Percentiles rank a stretch among this genome's conserved stretches.
phyloP scores from a whole-genome alignment of 257 asterid genomes.

The Nyctanthes arbortristis region DNA sequence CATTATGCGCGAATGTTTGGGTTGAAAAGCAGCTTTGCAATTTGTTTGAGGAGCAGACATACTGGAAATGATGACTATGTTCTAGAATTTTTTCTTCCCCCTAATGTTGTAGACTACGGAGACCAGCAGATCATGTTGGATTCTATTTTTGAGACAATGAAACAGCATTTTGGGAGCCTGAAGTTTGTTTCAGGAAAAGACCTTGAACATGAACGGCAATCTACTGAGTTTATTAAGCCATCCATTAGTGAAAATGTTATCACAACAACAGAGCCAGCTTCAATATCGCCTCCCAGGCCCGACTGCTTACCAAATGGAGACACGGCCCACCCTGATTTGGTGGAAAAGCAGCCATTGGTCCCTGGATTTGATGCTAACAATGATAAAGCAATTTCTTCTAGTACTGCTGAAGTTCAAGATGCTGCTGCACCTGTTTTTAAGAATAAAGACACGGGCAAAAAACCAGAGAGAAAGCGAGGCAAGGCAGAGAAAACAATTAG shows the following conservation, averaged over 20 bases:
- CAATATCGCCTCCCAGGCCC: slow-evolving; percentile 44
- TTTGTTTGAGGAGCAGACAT: slow-evolving; percentile 69
- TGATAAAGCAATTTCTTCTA: slow-evolving; percentile 32
- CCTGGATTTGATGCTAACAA: slow-evolving; percentile 32
- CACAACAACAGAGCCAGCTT: slow-evolving; percentile 36
- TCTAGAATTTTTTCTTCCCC: slow-evolving; percentile 74
- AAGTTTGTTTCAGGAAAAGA: slow-evolving; percentile 82
- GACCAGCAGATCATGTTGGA: slow-evolving; percentile 66
- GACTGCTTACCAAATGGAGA: slow-evolving; percentile 37
- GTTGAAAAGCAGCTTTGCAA: slow-evolving; percentile 68
- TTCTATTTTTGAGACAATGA: slow-evolving; percentile 67
- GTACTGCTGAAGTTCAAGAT: slow-evolving; percentile 28
- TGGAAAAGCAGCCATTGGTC: slow-evolving; percentile 34
- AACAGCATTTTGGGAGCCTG: slow-evolving; percentile 70
- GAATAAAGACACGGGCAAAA: slow-evolving; percentile 51
- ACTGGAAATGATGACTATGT: slow-evolving; percentile 83
- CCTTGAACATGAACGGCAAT: slow-evolving; percentile 67
- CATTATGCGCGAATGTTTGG: slow-evolving; percentile 87
- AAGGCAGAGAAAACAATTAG: slow-evolving; percentile 92
- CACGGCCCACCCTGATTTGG: slow-evolving; percentile 33
- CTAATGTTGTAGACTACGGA: slow-evolving; percentile 35
- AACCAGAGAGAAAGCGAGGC: slow-evolving; percentile 78
- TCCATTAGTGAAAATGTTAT: slow-evolving; percentile 46
- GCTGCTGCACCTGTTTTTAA: slow-evolving; percentile 35
- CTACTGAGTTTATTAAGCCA: slow-evolving; percentile 59